Percentiles rank a stretch among this genome's conserved stretches.
phyloP scores from a whole-genome alignment of 305 asterid genomes.

The Fraxinus sp. region DNA sequence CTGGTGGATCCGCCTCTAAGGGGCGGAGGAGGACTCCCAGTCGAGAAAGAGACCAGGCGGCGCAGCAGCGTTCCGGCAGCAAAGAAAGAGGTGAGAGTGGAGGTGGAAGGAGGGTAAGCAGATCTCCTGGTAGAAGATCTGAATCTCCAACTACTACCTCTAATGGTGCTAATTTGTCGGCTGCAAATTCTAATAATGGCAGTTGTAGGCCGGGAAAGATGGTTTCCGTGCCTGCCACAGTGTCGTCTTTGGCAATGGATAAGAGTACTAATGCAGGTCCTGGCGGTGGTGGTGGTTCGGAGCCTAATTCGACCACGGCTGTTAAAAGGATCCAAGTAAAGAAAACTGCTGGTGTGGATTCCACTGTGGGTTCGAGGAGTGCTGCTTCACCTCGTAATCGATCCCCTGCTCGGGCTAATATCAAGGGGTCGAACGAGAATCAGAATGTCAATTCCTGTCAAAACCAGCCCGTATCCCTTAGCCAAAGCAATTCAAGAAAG shows the following conservation, averaged over 20 bases:
- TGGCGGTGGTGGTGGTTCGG: not conserved
- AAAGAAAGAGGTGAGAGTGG: conserved; percentile 54
- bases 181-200: conserved; percentile 31
- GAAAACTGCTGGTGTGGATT: conserved; percentile 59
- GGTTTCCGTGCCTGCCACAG: conserved; percentile 92
- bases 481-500: conserved; percentile 88
- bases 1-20: conserved; percentile 30
- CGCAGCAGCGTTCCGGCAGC: conserved; percentile 62
- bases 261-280: conserved; percentile 45
- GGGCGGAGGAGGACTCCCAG: conserved; percentile 80
- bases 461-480: conserved; percentile 63
- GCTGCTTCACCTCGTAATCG: conserved; percentile 78
- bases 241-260: conserved; percentile 45
- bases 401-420: conserved; percentile 61
- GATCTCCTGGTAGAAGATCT: conserved; percentile 91
- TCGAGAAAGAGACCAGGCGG: conserved; percentile 62
- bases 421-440: conserved; percentile 28
- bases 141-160: conserved; percentile 60
- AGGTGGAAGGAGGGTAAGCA: conserved; percentile 77
- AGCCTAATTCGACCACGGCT: conserved; percentile 29
- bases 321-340: conserved; percentile 78
- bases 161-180: conserved; percentile 20
- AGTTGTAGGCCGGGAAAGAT: conserved; percentile 68
- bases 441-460: conserved; percentile 33
- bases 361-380: conserved; percentile 34